These are phyloP conservation scores for Exsudoporus frostii DNA, from an alignment of 768 basidiomycete genomes.

Conservation along the genomic window DNA sequence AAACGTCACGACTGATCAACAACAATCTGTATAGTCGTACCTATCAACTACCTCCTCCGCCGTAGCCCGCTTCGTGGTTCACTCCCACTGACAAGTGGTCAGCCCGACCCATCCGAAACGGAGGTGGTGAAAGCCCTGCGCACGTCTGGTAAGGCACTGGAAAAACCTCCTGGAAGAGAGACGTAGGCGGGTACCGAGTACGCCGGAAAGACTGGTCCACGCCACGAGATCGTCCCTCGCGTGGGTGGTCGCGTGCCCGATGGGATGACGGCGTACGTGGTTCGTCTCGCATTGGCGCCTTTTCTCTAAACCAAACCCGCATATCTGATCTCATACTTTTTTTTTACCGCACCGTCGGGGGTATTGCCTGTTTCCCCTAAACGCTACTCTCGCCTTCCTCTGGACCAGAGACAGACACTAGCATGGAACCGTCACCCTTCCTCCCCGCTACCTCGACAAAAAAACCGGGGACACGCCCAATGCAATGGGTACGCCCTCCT, in stretches of 20 bases:
- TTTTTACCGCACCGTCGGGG: slow-evolving; percentile 45
- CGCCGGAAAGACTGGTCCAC: slow-evolving; percentile 48
- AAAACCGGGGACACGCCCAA: slow-evolving; percentile 47
- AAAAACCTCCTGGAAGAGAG: slow-evolving; percentile 29
- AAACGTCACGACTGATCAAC: background rate
- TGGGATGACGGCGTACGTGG: slow-evolving; percentile 76
- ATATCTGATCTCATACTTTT: background rate
- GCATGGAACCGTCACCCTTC: slow-evolving; percentile 41
- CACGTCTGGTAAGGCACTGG: slow-evolving; percentile 36
- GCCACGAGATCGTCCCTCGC: slow-evolving; percentile 19
- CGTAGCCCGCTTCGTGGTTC: slow-evolving; percentile 29
- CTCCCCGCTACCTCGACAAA: slow-evolving; percentile 63
- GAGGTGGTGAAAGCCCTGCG: slow-evolving; percentile 59
- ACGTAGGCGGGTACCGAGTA: slow-evolving; percentile 61
- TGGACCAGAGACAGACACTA: background rate
- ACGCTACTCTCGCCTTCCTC: slow-evolving; percentile 29
- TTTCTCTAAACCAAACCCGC: background rate
- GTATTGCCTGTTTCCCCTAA: slow-evolving; percentile 45
- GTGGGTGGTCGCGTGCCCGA: slow-evolving; percentile 36
- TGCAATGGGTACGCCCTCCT: slow-evolving; percentile 79
- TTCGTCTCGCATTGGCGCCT: slow-evolving; percentile 23
- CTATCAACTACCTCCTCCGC: slow-evolving; percentile 54
- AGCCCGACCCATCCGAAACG: slow-evolving; percentile 36
- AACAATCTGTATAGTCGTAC: slow-evolving; percentile 44
- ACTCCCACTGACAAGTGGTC: background rate